Evolutionary conservation across 2,329 filamentous ascomycete genomes (phyloP), one percentile per base, ranked within the genome.

Genomic region (Rosellinia necatrix): DNA sequence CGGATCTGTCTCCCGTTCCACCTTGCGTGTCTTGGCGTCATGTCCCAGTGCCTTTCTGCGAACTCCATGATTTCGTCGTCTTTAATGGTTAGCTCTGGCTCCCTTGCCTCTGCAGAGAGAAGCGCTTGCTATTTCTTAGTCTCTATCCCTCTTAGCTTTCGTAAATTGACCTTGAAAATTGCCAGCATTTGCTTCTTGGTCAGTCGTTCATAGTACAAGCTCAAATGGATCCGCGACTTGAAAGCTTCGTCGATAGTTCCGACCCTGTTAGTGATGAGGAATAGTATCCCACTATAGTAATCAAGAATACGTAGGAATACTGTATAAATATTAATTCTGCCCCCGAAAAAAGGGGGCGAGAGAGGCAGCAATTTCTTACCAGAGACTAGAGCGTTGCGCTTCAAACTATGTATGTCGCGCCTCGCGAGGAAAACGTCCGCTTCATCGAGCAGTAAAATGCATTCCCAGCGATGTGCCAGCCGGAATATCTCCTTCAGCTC

Each of bases 291-390:
- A 1, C 61, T 41, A 29, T 72, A 75, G 51, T 74, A 75, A 50
- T 74, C 72, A 1, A 75, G 48, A 0, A 72, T 66, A 1, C 70
- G 64, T 5, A 75, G 59, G 40, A 75, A 75, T 1, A 73, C 72
- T 69, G 10, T 12, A 27, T 37, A 6, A 15, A n/a, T 9, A 49
- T 21, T 9, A 24, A 15, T 30, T 49, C 49, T 48, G 37, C 25
- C 24, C n/a, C n/a, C n/a, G n/a, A n/a, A n/a, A n/a, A n/a, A 10
- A 32, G 37, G 34, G 19, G 15, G n/a, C n/a, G 9, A 6, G 9
- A 24, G 38, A 9, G 17, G 4, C 7, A 6, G 25, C 9, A 32
- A 3, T 5, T 19, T 32, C 53, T 24, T 8, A 66, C 64, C 66
- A 12, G 71, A 62, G 0, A 73, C 71, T 0, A 74, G 56, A n/a